These are phyloP conservation scores for Baeospora myosura DNA, from an alignment of 1,284 basidiomycete species.

Conservation along the genomic window DNA sequence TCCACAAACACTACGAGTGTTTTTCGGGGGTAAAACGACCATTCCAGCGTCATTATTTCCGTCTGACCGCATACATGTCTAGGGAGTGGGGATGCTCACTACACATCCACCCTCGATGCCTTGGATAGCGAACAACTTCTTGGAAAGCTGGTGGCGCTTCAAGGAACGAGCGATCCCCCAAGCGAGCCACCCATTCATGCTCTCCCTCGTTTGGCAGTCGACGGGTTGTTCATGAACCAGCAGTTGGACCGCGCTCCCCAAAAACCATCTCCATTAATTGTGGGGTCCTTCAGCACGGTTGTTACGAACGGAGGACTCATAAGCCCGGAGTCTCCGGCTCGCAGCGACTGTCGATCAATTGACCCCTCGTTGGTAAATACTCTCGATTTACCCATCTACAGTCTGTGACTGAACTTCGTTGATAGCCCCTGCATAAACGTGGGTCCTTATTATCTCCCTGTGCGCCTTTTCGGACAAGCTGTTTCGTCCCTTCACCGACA, in stretches of 20 bases:
- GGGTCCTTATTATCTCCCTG: constrained; percentile 15
- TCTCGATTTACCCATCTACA: constrained; percentile 9
- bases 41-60: constrained; percentile 3
- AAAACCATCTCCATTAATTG: constrained; percentile 38
- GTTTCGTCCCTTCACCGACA: constrained; percentile 18
- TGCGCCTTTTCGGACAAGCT: too few species aligned
- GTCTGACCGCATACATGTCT: constrained; percentile 15
- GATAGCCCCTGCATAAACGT: constrained; percentile 48
- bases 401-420: constrained; percentile 12
- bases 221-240: constrained; percentile 57
- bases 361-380: constrained; percentile 45
- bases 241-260: constrained; percentile 33
- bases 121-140: constrained; percentile 55
- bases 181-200: constrained; percentile 43
- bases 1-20: constrained; percentile 66
- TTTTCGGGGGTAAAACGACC: constrained; percentile 65
- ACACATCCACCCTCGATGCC: constrained; percentile 39
- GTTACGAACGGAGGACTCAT: constrained; percentile 44
- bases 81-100: constrained; percentile 10
- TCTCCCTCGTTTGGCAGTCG: constrained; percentile 47
- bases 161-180: constrained; percentile 32
- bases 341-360: constrained; percentile 34
- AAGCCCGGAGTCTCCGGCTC: constrained; percentile 47
- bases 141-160: constrained; percentile 62
- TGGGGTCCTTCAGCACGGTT: constrained; percentile 30